A percentile compares a stretch with the other conserved stretches of the same genome.
Evolutionary conservation across 768 basidiomycete genomes (phyloP).

Genomic region (Boletus eberwhitei): DNA sequence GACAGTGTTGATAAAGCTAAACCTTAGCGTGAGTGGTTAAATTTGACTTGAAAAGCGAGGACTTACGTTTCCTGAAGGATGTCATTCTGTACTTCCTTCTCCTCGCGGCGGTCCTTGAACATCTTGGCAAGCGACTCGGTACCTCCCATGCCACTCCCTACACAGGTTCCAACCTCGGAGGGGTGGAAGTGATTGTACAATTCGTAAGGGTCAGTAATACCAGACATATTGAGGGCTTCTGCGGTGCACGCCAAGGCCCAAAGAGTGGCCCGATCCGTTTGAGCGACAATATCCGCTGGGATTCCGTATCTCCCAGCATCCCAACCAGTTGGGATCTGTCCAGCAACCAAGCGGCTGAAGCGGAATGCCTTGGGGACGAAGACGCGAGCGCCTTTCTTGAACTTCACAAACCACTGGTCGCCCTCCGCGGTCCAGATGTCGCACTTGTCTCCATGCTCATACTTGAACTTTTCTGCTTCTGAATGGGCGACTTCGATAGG

Average conservation of each 20-base stretch:
- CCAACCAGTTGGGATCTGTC: constrained; percentile 98
- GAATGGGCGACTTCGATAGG: constrained; percentile 88
- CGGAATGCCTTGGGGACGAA: constrained; percentile 92
- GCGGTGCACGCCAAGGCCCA: constrained; percentile 95
- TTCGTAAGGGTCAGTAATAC: constrained; percentile 97
- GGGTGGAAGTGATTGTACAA: constrained; percentile 96
- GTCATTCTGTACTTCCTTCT: constrained; percentile 97
- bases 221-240: constrained; percentile 94
- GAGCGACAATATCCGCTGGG: constrained; percentile 91
- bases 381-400: constrained; percentile 96
- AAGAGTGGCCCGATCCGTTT: constrained; percentile 87
- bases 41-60: neutral
- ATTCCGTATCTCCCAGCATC: constrained; percentile 95
- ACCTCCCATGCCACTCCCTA: constrained; percentile 99
- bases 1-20: constrained; percentile 96
- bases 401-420: constrained; percentile 96
- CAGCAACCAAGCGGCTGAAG: constrained; percentile 92
- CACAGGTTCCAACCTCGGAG: constrained; percentile 88
- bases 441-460: constrained; percentile 94
- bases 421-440: constrained; percentile 91
- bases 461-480: constrained; percentile 94
- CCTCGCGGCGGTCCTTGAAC: constrained; percentile 99
- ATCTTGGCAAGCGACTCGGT: constrained; percentile 86
- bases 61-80: constrained; percentile 92
- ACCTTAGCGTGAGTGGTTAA: constrained; percentile 4